Percentiles rank a stretch among this genome's conserved stretches.
phyloP scores from a whole-genome alignment of 163 green algal species.

The Chlamydomonas reinhardtii region DNA sequence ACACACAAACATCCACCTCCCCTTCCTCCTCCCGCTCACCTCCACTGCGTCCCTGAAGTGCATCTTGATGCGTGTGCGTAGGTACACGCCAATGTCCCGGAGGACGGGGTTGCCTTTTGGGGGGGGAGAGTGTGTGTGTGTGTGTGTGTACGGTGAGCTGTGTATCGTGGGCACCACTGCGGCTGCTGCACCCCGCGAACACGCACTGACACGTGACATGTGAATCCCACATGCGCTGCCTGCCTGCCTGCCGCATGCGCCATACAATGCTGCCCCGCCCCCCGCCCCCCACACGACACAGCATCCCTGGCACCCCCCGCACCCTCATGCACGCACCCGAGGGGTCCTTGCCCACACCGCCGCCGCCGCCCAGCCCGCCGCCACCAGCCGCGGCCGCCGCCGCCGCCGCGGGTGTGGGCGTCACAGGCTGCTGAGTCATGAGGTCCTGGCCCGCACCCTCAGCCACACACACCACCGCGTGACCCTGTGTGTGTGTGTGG shows the following conservation, averaged over 20 bases:
- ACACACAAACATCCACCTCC: no score
- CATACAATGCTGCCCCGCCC: no score
- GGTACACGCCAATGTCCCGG: slow-evolving; percentile 79
- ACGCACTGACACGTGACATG: no score
- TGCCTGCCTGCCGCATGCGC: no score
- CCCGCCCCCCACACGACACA: not conserved
- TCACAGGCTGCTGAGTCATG: not conserved
- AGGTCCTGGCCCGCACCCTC: slow-evolving; percentile 90
- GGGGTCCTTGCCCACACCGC: not conserved
- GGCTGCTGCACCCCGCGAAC: no score
- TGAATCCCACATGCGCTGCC: no score
- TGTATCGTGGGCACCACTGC: no score
- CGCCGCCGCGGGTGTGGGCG: not conserved
- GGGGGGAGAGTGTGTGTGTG: not conserved
- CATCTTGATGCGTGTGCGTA: slow-evolving; percentile 78
- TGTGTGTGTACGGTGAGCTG: no score
- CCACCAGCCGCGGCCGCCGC: not conserved
- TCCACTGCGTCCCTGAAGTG: slow-evolving; percentile 69
- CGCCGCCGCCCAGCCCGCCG: slow-evolving; percentile 14
- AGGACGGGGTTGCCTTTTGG: slow-evolving; percentile 89
- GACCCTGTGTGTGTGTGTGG: slow-evolving; percentile 66
- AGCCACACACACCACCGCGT: slow-evolving; percentile 91
- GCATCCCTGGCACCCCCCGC: not conserved
- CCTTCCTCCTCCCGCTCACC: no score
- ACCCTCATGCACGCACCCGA: slow-evolving; percentile 5